A percentile compares a stretch with the other conserved stretches of the same genome.
phyloP scores from a whole-genome alignment of 2,329 filamentous ascomycete species.

The Thermothelomyces thermophilus region DNA sequence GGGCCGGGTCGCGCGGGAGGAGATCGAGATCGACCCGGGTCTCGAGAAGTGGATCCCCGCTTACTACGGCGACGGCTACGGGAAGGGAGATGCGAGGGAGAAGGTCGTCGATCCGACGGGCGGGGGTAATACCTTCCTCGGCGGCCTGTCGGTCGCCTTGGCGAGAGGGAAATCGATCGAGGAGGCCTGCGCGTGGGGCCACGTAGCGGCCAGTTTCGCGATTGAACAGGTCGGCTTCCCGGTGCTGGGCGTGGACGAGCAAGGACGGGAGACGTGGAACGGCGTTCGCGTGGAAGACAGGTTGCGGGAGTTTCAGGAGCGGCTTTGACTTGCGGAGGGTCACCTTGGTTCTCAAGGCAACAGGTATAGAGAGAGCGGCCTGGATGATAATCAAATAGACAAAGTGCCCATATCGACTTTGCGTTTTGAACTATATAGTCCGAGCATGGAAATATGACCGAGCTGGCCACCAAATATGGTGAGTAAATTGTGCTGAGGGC shows the following conservation, averaged over 20 bases:
- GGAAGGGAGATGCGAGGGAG: constrained; percentile 19
- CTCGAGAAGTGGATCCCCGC: constrained; percentile 27
- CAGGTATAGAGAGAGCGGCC: not conserved
- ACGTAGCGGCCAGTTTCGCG: constrained; percentile 80
- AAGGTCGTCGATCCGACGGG: constrained; percentile 87
- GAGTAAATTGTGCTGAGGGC: no score
- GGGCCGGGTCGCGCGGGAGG: constrained; percentile 48
- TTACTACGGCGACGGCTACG: constrained; percentile 15
- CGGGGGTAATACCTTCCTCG: constrained; percentile 84
- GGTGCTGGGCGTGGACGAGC: constrained; percentile 38
- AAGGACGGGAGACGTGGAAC: constrained; percentile 56
- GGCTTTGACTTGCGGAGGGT: constrained; percentile 25
- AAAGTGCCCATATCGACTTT: no score
- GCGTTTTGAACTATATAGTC: no score
- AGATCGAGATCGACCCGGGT: constrained; percentile 52
- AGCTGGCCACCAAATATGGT: no score
- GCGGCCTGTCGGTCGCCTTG: constrained; percentile 51
- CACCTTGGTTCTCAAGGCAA: not conserved
- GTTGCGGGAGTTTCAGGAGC: constrained; percentile 43
- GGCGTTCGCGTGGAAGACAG: constrained; percentile 47
- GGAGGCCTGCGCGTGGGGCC: constrained; percentile 71
- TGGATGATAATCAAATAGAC: not conserved
- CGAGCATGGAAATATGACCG: no score
- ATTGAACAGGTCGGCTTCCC: constrained; percentile 94
- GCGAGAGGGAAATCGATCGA: constrained; percentile 54